Percentiles rank a stretch among this genome's conserved stretches.
Evolutionary conservation across 23 red algal genomes (phyloP).

Genomic region (Gracilariopsis chorda): DNA sequence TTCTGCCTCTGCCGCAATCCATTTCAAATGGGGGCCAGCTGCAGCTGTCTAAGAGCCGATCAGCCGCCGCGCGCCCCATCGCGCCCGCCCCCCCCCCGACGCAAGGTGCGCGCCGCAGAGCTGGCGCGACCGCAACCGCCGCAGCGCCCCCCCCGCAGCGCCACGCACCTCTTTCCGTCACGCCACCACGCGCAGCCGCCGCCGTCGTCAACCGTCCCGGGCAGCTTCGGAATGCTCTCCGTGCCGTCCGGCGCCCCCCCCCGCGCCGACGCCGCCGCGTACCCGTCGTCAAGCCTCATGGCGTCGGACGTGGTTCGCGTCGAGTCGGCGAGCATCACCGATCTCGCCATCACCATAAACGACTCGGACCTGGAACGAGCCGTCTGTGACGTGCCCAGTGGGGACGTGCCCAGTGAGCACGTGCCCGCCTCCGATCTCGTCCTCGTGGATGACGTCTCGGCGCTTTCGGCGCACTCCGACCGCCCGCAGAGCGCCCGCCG

Average conservation of each 20-base stretch:
- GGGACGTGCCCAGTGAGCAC: no score
- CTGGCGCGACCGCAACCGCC: not conserved
- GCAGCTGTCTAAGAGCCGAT: not conserved
- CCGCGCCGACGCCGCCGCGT: not conserved
- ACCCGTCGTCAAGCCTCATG: not conserved
- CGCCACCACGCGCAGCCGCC: not conserved
- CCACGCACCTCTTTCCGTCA: not conserved
- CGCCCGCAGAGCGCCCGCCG: no score
- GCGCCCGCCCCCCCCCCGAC: not conserved
- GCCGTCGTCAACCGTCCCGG: not conserved
- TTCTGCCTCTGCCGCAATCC: not conserved
- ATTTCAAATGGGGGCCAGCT: not conserved
- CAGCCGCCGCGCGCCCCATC: conserved; percentile 1
- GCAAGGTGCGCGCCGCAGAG: not conserved
- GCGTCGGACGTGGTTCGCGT: no score
- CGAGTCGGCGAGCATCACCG: no score
- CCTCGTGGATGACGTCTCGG: no score
- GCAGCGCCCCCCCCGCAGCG: not conserved
- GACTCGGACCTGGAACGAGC: no score
- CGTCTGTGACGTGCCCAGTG: no score
- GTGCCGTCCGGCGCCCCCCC: no score
- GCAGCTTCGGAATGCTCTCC: not conserved
- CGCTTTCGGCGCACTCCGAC: no score
- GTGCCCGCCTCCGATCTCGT: no score
- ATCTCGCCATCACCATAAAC: no score